phyloP scores from a whole-genome alignment of 2,329 filamentous ascomycete species.

The Pseudogymnoascus sp. region DNA sequence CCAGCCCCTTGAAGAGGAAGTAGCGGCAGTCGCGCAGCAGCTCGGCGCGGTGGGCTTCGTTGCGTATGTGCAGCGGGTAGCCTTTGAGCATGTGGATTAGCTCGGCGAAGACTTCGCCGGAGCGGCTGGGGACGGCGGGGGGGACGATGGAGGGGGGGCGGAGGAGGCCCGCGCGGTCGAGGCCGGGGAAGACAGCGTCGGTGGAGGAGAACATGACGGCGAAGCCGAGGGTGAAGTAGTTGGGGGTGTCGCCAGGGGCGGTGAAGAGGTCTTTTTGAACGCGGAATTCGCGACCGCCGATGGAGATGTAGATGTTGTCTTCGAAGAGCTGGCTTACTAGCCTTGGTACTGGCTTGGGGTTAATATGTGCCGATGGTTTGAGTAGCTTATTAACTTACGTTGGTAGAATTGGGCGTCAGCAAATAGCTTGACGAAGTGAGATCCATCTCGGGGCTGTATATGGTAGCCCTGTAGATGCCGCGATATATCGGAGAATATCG shows the following conservation, averaged over 20 bases:
- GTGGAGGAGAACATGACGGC: slow-evolving; percentile 77
- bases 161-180: slow-evolving; percentile 69
- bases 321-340: slow-evolving; percentile 87
- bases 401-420: slow-evolving; percentile 94
- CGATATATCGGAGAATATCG: slow-evolving; percentile 81
- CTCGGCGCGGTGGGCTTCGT: slow-evolving; percentile 66
- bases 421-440: slow-evolving; percentile 86
- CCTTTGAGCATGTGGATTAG: slow-evolving; percentile 74
- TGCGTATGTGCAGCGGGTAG: slow-evolving; percentile 69
- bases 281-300: slow-evolving; percentile 79
- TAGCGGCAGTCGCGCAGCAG: slow-evolving; percentile 83
- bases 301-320: slow-evolving; percentile 84
- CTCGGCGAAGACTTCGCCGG: slow-evolving; percentile 76
- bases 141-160: slow-evolving; percentile 81
- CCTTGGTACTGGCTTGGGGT: slow-evolving; percentile 58
- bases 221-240: slow-evolving; percentile 91
- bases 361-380: not conserved
- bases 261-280: slow-evolving; percentile 84
- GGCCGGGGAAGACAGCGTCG: slow-evolving; percentile 74
- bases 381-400: slow-evolving; percentile 39
- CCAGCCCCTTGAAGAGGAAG: slow-evolving; percentile 84
- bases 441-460: slow-evolving; percentile 69
- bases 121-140: slow-evolving; percentile 71
- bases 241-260: slow-evolving; percentile 80
- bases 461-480: slow-evolving; percentile 90